Percentiles rank a stretch among this genome's conserved stretches.
phyloP scores from a whole-genome alignment of 2,329 filamentous ascomycete species.

The Aspergillus persii region DNA sequence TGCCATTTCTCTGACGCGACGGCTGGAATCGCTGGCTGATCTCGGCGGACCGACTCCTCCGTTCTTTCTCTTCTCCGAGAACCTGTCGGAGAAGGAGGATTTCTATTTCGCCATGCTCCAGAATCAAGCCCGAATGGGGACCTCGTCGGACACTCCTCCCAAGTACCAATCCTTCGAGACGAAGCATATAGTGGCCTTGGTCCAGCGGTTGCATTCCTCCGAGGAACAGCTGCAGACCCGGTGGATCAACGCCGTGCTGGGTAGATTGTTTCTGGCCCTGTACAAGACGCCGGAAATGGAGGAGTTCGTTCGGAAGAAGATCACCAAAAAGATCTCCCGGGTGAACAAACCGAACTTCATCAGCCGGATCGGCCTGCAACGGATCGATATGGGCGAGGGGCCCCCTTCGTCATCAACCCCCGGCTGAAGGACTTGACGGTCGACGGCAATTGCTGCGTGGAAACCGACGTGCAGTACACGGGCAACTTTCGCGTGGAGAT shows the following conservation, averaged over 20 bases:
- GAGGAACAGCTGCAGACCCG: conserved; percentile 87
- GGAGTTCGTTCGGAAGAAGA: conserved; percentile 74
- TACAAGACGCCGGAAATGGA: conserved; percentile 84
- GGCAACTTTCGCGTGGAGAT: conserved; percentile 89
- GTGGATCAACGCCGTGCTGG: conserved; percentile 90
- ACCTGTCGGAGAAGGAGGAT: conserved; percentile 94
- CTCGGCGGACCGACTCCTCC: conserved; percentile 66
- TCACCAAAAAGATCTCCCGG: conserved; percentile 92
- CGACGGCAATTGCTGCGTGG: conserved; percentile 83
- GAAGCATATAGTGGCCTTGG: conserved; percentile 81
- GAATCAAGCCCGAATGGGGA: conserved; percentile 71
- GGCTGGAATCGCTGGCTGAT: conserved; percentile 53
- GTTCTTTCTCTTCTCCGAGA: conserved; percentile 93
- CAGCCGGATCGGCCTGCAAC: conserved; percentile 75
- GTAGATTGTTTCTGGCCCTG: conserved; percentile 80
- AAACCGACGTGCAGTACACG: conserved; percentile 83
- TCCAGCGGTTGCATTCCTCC: conserved; percentile 85
- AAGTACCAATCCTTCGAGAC: conserved; percentile 74
- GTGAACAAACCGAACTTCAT: conserved; percentile 91
- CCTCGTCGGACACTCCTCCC: conserved; percentile 59
- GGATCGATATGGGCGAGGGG: conserved; percentile 83
- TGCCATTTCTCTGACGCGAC: conserved; percentile 76
- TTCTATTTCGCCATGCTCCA: conserved; percentile 92
- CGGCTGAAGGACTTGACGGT: conserved; percentile 85
- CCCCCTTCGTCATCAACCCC: conserved; percentile 85